These are phyloP conservation scores for Ogataea naganishii DNA, from an alignment of 805 yeast species.

Conservation along the genomic window DNA sequence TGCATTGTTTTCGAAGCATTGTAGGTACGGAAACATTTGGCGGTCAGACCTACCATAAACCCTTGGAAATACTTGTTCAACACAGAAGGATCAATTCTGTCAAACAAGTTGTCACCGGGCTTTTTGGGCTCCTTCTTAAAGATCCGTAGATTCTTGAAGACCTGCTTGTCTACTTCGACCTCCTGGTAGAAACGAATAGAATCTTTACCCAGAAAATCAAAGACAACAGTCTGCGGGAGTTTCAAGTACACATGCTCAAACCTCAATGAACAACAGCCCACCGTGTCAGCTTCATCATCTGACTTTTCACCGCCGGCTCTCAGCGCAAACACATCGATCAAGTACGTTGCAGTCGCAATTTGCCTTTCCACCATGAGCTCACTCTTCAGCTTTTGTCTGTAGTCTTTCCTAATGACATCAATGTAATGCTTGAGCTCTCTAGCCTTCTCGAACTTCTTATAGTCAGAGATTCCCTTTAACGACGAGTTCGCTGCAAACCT, in stretches of 20 bases:
- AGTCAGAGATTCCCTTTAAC: slow-evolving; percentile 84
- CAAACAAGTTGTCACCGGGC: slow-evolving; percentile 90
- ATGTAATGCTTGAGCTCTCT: slow-evolving; percentile 72
- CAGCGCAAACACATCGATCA: slow-evolving; percentile 85
- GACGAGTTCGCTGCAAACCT: slow-evolving; percentile 87
- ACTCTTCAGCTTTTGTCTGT: slow-evolving; percentile 59
- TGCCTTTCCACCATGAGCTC: slow-evolving; percentile 80
- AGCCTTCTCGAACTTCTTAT: slow-evolving; percentile 88
- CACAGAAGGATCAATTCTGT: slow-evolving; percentile 74
- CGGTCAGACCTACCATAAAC: slow-evolving; percentile 89
- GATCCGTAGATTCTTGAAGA: slow-evolving; percentile 77
- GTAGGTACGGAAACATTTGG: slow-evolving; percentile 95
- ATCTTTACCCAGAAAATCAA: slow-evolving; percentile 94
- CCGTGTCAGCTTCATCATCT: slow-evolving; percentile 97
- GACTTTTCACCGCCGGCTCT: slow-evolving; percentile 98
- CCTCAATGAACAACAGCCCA: slow-evolving; percentile 92
- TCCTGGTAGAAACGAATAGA: slow-evolving; percentile 88
- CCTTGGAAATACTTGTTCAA: slow-evolving; percentile 81
- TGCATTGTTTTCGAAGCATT: slow-evolving; percentile 97
- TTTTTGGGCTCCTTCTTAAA: slow-evolving; percentile 85
- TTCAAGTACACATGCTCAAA: slow-evolving; percentile 80
- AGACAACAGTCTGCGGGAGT: slow-evolving; percentile 79
- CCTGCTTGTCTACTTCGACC: slow-evolving; percentile 87
- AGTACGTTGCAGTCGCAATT: slow-evolving; percentile 87
- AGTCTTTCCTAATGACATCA: slow-evolving; percentile 66